phyloP scores from a whole-genome alignment of 2,329 filamentous ascomycete species.

The Cryphonectria carpinicola region DNA sequence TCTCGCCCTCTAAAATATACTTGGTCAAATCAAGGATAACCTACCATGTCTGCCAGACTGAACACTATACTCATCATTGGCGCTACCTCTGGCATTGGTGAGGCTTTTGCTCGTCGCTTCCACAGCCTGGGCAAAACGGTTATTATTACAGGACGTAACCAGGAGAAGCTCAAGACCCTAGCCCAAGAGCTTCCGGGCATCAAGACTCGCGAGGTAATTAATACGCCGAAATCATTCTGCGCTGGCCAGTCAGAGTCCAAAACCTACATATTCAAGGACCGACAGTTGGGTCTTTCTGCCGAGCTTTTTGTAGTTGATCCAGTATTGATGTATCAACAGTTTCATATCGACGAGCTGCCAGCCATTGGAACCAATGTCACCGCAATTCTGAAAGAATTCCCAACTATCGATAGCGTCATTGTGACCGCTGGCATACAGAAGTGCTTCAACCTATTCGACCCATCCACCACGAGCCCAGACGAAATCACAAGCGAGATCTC shows the following conservation, averaged over 20 bases:
- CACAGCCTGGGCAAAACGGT: conserved; percentile 2
- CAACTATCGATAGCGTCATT: conserved; percentile 2
- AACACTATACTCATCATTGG: background rate
- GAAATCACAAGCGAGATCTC: background rate
- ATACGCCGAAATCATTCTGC: background rate
- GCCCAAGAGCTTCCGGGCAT: background rate
- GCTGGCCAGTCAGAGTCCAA: background rate
- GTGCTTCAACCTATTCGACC: background rate
- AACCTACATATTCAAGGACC: too few species aligned
- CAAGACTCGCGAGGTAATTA: background rate
- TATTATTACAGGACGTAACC: background rate
- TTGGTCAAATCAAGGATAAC: background rate
- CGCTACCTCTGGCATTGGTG: background rate
- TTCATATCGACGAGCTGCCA: background rate
- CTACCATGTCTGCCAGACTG: background rate
- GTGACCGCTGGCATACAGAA: background rate
- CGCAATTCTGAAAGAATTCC: background rate
- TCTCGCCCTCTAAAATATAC: background rate
- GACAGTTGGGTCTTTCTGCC: too few species aligned
- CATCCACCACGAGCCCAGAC: background rate
- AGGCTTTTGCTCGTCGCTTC: conserved; percentile 1
- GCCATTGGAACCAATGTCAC: background rate
- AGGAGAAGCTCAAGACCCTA: background rate
- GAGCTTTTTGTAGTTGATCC: too few species aligned
- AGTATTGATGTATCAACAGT: background rate